Conservation (phyloP, 768 basidiomycete species). For the Boletus huronensis region DNA sequence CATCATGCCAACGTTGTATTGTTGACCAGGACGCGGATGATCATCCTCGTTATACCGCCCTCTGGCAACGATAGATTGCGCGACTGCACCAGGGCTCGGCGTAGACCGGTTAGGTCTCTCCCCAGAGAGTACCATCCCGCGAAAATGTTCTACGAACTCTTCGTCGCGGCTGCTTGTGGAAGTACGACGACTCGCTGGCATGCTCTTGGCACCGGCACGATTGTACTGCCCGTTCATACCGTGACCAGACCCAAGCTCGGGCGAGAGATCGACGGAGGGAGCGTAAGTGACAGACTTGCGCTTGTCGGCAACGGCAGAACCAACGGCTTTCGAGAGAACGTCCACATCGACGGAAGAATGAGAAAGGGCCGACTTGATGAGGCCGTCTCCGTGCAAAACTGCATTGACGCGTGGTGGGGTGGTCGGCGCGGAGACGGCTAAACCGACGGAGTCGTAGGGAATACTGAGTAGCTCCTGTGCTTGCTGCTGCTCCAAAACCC, state of each 20-base stretch:
- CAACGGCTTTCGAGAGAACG: conserved; percentile 64
- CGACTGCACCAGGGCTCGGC: conserved; percentile 49
- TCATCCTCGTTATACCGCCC: conserved; percentile 59
- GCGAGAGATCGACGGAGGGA: conserved; percentile 69
- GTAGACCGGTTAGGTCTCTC: conserved; percentile 58
- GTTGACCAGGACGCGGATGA: conserved; percentile 53
- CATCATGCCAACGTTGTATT: conserved; percentile 84
- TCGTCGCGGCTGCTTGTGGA: conserved; percentile 87
- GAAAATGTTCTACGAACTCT: conserved; percentile 71
- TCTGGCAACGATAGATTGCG: conserved; percentile 52
- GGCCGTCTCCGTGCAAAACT: conserved; percentile 56
- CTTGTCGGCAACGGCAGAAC: conserved; percentile 65
- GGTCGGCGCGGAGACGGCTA: conserved; percentile 87
- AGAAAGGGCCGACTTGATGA: conserved; percentile 41
- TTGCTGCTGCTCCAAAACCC: conserved; percentile 87
- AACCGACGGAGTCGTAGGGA: conserved; percentile 58
- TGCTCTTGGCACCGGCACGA: conserved; percentile 82
- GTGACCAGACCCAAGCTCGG: conserved; percentile 52
- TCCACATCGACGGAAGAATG: conserved; percentile 59
- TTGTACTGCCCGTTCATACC: conserved; percentile 52
- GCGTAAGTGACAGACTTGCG: conserved; percentile 86
- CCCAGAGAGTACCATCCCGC: conserved; percentile 64
- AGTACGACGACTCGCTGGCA: conserved; percentile 88
- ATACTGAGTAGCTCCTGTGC: conserved; percentile 77
- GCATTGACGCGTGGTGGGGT: conserved; percentile 81